These are phyloP conservation scores for Hyaloperonospora brassicae DNA, from an alignment of 352 stramenopile species.

Conservation along the genomic window DNA sequence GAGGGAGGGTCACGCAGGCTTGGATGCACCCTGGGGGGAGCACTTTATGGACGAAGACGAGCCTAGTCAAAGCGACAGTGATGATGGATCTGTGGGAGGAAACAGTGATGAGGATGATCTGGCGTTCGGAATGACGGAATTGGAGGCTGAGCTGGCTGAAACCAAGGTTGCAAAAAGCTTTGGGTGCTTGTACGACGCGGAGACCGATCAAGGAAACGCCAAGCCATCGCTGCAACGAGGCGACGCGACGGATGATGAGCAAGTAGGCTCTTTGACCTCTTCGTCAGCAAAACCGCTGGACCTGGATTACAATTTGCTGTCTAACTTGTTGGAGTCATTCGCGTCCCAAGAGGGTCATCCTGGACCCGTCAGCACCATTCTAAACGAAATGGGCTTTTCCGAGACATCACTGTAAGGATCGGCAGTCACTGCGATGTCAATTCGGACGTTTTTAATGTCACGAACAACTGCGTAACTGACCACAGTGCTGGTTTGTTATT, in stretches of 20 bases:
- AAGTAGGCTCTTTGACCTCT: constrained; percentile 16
- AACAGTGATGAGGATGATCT: too few species aligned
- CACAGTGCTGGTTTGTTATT: too few species aligned
- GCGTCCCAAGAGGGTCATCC: constrained; percentile 65
- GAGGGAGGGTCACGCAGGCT: constrained; percentile 3
- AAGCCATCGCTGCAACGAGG: constrained; percentile 4
- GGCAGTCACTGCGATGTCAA: too few species aligned
- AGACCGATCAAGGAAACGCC: constrained; percentile 8
- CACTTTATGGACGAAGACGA: constrained; percentile 27
- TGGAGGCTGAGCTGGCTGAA: constrained; percentile 56
- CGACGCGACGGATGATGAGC: constrained; percentile 3
- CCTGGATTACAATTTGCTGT: constrained; percentile 77
- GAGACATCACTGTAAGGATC: too few species aligned
- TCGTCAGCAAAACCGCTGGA: constrained; percentile 47
- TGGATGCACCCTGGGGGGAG: constrained; percentile 17
- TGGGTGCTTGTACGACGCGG: constrained; percentile 21
- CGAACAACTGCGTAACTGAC: too few species aligned
- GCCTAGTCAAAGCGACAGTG: constrained; percentile 15
- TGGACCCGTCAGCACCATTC: constrained; percentile 67
- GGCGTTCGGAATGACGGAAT: constrained; percentile 42
- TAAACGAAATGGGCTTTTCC: constrained; percentile 39
- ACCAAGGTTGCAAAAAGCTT: constrained; percentile 66
- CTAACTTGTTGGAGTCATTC: constrained; percentile 75
- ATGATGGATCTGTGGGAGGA: constrained; percentile 14
- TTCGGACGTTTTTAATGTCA: too few species aligned